phyloP scores from a whole-genome alignment of 169 alveolate species.

The Plasmodium knowlesi region DNA sequence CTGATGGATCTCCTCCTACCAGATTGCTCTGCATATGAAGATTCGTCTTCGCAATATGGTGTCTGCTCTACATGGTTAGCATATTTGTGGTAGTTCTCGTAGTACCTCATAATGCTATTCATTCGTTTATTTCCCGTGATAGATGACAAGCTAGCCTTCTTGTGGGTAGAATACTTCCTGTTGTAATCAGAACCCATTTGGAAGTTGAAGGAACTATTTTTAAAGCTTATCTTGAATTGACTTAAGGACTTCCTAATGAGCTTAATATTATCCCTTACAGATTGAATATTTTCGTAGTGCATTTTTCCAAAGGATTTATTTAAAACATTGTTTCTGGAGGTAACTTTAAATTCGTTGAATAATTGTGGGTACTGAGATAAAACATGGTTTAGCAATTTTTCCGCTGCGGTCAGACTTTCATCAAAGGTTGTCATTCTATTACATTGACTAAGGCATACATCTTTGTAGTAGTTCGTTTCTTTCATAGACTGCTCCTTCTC shows the following conservation, averaged over 20 bases:
- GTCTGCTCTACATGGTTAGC: background rate
- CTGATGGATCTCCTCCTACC: slow-evolving; percentile 9
- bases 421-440: slow-evolving; percentile 25
- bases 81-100: background rate
- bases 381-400: slow-evolving; percentile 56
- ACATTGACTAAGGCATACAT: slow-evolving; percentile 36
- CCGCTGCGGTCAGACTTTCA: slow-evolving; percentile 42
- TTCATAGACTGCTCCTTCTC: slow-evolving; percentile 5
- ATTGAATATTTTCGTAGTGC: slow-evolving; percentile 67
- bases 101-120: slow-evolving; percentile 13
- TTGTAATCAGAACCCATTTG: background rate
- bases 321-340: slow-evolving; percentile 41
- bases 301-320: slow-evolving; percentile 68
- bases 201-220: slow-evolving; percentile 13
- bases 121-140: slow-evolving; percentile 13
- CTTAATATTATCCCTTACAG: slow-evolving; percentile 49
- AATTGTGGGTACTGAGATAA: slow-evolving; percentile 54
- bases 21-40: background rate
- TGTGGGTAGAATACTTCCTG: background rate
- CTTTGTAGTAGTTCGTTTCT: slow-evolving; percentile 20
- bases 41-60: background rate
- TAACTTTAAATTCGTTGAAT: slow-evolving; percentile 36
- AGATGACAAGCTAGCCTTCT: background rate
- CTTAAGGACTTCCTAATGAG: slow-evolving; percentile 36
- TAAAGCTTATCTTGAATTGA: slow-evolving; percentile 41